These are phyloP conservation scores for Corchorus olitorius DNA, from an alignment of 345 rosid genomes.

Conservation along the genomic window DNA sequence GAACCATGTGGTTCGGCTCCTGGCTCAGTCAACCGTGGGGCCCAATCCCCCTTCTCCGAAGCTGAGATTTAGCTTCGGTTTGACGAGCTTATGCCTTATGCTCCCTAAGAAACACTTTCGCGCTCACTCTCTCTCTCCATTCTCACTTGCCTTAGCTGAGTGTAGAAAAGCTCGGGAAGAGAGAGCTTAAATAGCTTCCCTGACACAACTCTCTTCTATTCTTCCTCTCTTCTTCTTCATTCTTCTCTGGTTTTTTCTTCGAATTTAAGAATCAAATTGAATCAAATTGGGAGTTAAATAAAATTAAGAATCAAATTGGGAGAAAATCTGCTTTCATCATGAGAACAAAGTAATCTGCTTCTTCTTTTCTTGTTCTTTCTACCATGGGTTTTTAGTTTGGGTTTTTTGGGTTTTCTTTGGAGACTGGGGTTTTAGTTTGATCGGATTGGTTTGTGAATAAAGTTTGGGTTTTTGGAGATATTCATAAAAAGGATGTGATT, in stretches of 20 bases:
- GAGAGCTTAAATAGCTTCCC: constrained; percentile 14
- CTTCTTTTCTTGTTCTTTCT: not conserved
- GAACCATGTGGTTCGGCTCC: constrained; percentile 26
- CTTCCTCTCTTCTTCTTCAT: not conserved
- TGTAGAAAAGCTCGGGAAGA: constrained; percentile 27
- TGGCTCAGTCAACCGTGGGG: constrained; percentile 44
- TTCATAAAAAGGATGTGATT: not conserved
- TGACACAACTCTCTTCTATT: constrained; percentile 1
- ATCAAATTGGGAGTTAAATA: no score
- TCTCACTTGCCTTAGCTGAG: constrained; percentile 41
- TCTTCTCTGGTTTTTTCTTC: constrained; percentile 12
- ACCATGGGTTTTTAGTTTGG: not conserved
- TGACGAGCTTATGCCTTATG: constrained; percentile 32
- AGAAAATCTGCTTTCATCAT: no score
- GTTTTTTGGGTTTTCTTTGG: not conserved
- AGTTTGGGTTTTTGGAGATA: not conserved
- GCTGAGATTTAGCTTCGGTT: constrained; percentile 27
- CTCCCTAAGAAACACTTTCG: constrained; percentile 34
- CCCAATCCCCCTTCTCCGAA: constrained; percentile 34
- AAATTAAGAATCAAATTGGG: no score
- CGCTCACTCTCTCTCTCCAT: constrained; percentile 35
- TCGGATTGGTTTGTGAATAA: not conserved
- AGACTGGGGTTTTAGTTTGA: not conserved
- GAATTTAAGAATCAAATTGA: no score
- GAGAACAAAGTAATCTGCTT: constrained; percentile 1